phyloP scores from a whole-genome alignment of 257 asterid species.

The Solanum rostratum region DNA sequence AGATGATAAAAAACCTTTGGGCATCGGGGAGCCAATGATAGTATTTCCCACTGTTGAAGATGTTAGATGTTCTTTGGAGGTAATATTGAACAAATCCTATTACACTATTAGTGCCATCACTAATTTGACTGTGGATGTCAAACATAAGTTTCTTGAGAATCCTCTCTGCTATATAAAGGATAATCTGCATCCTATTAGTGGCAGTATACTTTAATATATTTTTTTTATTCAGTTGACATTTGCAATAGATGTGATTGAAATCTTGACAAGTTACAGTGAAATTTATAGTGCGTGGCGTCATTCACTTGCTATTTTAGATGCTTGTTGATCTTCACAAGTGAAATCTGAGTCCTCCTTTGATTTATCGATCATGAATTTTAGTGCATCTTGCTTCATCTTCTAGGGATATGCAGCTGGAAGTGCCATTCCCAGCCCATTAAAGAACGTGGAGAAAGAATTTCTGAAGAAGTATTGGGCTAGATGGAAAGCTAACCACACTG shows the following conservation, averaged over 20 bases:
- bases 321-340: neutral
- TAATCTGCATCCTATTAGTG: neutral
- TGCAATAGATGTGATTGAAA: neutral
- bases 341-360: neutral
- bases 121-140: neutral
- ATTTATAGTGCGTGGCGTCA: neutral
- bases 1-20: conserved; percentile 69
- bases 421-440: conserved; percentile 76
- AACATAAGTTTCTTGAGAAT: neutral
- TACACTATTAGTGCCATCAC: neutral
- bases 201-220: neutral
- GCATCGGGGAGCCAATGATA: conserved; percentile 66
- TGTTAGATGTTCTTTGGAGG: conserved; percentile 89
- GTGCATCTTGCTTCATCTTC: conserved; percentile 10
- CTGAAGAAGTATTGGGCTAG: conserved; percentile 88
- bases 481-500: conserved; percentile 85
- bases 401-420: conserved; percentile 98
- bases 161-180: neutral
- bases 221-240: neutral
- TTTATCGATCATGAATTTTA: neutral
- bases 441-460: conserved; percentile 87
- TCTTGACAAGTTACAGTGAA: neutral
- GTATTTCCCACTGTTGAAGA: conserved; percentile 96
- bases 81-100: conserved; percentile 10
- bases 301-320: neutral